Evolutionary conservation across 345 rosid species (phyloP).

Genomic region (Eucalyptus erythrocorys): DNA sequence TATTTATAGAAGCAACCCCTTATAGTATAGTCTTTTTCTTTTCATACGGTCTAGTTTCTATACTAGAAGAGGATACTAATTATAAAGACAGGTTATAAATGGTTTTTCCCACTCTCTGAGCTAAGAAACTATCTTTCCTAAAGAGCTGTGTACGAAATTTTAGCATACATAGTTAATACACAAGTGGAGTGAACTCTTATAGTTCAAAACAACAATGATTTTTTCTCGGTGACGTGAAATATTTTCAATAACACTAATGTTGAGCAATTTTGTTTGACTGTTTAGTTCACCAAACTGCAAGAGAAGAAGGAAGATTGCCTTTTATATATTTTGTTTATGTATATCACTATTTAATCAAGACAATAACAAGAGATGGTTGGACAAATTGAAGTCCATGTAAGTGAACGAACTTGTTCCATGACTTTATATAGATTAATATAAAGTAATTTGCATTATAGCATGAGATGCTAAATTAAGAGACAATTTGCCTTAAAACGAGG

Average conservation of each 20-base stretch:
- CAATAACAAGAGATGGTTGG: not conserved
- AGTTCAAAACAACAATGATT: not conserved
- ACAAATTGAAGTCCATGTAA: not conserved
- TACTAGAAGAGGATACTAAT: not conserved
- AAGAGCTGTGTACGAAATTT: not conserved
- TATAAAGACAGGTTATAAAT: not conserved
- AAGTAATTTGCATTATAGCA: no score
- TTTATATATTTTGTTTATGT: not conserved
- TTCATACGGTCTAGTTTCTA: not conserved
- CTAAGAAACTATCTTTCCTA: not conserved
- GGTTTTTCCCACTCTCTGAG: fast-evolving
- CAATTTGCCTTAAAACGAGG: no score
- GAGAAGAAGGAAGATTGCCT: not conserved
- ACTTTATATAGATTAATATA: no score
- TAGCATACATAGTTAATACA: not conserved
- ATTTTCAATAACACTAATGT: not conserved
- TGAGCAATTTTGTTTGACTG: not conserved
- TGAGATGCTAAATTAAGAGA: no score
- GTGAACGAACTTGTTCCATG: not conserved
- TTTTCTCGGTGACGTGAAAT: not conserved
- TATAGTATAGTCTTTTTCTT: not conserved
- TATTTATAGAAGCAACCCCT: not conserved
- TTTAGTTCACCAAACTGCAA: not conserved
- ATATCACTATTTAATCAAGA: not conserved
- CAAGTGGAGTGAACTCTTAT: not conserved